Percentiles rank a stretch among this genome's conserved stretches.
These are phyloP conservation scores for Kluyveromyces sp. DNA, from an alignment of 1,139 yeast genomes.

Conservation along the genomic window DNA sequence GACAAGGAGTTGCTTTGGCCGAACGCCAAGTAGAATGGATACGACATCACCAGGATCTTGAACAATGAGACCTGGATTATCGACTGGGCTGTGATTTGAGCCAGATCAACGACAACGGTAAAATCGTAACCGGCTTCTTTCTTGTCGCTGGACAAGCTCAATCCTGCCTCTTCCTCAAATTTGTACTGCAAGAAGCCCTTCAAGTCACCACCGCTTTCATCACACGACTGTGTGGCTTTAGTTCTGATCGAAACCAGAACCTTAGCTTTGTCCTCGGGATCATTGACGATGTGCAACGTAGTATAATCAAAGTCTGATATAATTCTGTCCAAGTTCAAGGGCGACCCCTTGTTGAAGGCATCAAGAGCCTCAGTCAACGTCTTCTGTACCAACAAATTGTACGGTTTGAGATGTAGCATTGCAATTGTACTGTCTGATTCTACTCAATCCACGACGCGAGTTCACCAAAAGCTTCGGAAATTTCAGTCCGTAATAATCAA, in stretches of 20 bases:
- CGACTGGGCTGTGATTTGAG: conserved; percentile 34
- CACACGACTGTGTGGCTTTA: conserved; percentile 38
- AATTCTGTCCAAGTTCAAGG: conserved; percentile 75
- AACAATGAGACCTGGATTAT: conserved; percentile 63
- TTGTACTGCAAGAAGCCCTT: conserved; percentile 20
- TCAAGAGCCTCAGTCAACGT: conserved; percentile 38
- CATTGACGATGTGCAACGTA: conserved; percentile 83
- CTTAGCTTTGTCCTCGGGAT: conserved; percentile 30
- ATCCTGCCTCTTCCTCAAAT: conserved; percentile 18
- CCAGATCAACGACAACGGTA: conserved; percentile 63
- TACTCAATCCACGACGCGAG: too few species aligned
- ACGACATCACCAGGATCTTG: conserved; percentile 84
- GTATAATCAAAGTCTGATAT: conserved; percentile 95
- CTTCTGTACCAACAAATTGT: conserved; percentile 41
- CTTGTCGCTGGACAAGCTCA: conserved; percentile 17
- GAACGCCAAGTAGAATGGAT: conserved; percentile 87
- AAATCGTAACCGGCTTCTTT: conserved; percentile 79
- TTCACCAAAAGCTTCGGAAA: too few species aligned
- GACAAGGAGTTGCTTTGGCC: conserved; percentile 67
- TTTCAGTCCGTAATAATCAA: too few species aligned
- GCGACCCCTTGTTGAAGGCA: conserved; percentile 31
- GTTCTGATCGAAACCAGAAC: conserved; percentile 37
- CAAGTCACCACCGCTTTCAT: conserved; percentile 19
- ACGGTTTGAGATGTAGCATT: conserved; percentile 44
- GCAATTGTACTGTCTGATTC: too few species aligned